These are phyloP conservation scores for Echeveria elegans DNA, from an alignment of 164 flowering plant genomes.

Conservation along the genomic window DNA sequence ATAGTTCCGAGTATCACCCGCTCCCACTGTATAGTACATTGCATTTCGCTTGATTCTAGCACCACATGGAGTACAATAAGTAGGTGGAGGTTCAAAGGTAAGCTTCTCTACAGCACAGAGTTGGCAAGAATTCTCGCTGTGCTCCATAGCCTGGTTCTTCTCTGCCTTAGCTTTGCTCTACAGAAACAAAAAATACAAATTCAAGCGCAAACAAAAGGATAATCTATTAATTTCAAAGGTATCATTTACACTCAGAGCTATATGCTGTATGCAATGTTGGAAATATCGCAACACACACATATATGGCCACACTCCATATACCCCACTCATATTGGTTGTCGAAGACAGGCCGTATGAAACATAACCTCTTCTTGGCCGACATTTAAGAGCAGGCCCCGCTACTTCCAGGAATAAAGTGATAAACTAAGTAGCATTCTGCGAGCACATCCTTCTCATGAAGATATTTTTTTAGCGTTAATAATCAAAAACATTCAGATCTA, in stretches of 20 bases:
- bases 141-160: conserved; percentile 95
- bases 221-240: not conserved
- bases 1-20: conserved; percentile 86
- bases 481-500: not conserved
- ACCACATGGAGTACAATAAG: conserved; percentile 87
- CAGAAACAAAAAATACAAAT: not conserved
- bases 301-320: not conserved
- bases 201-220: not conserved
- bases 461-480: not conserved
- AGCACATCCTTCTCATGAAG: too few relatives aligned
- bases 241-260: not conserved
- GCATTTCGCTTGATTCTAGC: conserved; percentile 90
- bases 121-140: conserved; percentile 91
- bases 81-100: conserved; percentile 96
- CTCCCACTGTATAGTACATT: conserved; percentile 72
- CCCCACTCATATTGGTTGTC: not conserved
- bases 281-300: not conserved
- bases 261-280: not conserved
- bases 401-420: not conserved
- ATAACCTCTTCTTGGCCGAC: not conserved
- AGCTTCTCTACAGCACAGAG: conserved; percentile 97
- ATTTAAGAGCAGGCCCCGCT: not conserved
- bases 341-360: not conserved
- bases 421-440: too few relatives aligned
- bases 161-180: conserved; percentile 99